A percentile compares a stretch with the other conserved stretches of the same genome.
Conservation (phyloP, 495 filamentous ascomycete genomes). For the Penicillium soppii region DNA sequence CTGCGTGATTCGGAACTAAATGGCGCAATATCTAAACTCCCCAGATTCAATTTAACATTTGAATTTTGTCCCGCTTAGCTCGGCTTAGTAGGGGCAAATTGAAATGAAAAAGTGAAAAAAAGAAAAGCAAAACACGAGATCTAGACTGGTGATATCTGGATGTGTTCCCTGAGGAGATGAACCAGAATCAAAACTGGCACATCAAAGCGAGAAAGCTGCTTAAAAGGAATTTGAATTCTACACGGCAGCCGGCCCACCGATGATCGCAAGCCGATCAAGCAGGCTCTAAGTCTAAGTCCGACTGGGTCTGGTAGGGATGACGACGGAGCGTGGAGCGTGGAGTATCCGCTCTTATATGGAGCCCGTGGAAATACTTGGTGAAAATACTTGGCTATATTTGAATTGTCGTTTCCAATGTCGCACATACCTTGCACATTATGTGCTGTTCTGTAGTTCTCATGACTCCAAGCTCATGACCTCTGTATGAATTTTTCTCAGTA, state of each 20-base stretch:
- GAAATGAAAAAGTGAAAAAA: background rate
- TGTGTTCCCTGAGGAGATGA: background rate
- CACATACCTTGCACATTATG: background rate
- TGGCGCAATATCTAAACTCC: conserved; percentile 33
- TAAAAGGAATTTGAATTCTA: background rate
- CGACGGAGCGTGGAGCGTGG: conserved; percentile 26
- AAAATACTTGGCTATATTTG: background rate
- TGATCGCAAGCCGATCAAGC: conserved; percentile 15
- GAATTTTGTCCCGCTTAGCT: conserved; percentile 4
- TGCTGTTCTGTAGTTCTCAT: background rate
- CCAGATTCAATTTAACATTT: conserved; percentile 15
- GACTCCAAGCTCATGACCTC: too few relatives aligned
- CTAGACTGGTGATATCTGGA: background rate
- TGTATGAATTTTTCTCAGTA: too few relatives aligned
- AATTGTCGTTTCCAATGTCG: background rate
- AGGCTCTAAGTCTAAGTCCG: conserved; percentile 15
- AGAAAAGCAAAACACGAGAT: background rate
- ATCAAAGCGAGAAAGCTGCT: background rate
- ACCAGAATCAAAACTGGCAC: background rate
- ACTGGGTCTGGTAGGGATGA: conserved; percentile 38
- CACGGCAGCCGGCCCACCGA: conserved; percentile 2
- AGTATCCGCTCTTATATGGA: background rate
- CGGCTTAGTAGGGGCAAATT: background rate
- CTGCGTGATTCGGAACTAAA: conserved; percentile 23
- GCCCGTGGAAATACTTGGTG: background rate